Conservation (phyloP, 1,284 basidiomycete species). For the Cryptococcus sp. region DNA sequence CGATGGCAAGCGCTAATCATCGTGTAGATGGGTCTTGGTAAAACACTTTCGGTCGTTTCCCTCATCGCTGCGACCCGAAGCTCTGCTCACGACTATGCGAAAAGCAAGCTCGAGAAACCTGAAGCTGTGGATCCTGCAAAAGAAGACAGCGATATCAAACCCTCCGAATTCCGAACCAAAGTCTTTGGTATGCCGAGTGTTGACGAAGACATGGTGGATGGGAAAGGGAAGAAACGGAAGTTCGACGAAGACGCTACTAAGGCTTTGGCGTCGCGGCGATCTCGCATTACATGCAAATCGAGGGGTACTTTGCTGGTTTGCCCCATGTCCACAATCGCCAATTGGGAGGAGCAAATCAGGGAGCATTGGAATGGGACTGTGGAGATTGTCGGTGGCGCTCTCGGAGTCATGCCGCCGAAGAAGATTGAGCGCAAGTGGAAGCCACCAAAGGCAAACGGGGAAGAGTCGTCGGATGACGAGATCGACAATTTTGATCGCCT, state of each 20-base stretch:
- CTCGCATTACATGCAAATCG: conserved; percentile 74
- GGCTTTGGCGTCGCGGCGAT: conserved; percentile 58
- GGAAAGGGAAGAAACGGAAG: conserved; percentile 45
- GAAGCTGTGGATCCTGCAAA: conserved; percentile 49
- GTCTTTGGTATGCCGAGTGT: conserved; percentile 78
- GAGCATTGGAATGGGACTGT: conserved; percentile 92
- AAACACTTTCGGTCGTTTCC: conserved; percentile 90
- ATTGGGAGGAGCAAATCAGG: conserved; percentile 98
- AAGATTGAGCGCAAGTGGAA: conserved; percentile 33
- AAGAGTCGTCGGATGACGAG: conserved; percentile 22
- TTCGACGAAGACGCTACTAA: conserved; percentile 28
- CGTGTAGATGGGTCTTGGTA: conserved; percentile 90
- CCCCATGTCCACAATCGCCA: conserved; percentile 92
- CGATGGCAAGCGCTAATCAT: too few species aligned
- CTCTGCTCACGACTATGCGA: conserved; percentile 63
- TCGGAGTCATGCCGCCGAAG: conserved; percentile 32
- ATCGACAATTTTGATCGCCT: conserved; percentile 53
- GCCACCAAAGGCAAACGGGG: conserved; percentile 26
- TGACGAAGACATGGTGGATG: conserved; percentile 10
- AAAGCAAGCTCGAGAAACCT: conserved; percentile 60
- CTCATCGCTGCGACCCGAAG: conserved; percentile 81
- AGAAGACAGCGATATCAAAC: conserved; percentile 56
- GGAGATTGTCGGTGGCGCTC: conserved; percentile 72
- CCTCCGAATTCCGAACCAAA: conserved; percentile 69
- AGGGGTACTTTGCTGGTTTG: conserved; percentile 95